Evolutionary conservation across 139 green algal genomes (phyloP).

Genomic region (Pedinophyceae sp.): DNA sequence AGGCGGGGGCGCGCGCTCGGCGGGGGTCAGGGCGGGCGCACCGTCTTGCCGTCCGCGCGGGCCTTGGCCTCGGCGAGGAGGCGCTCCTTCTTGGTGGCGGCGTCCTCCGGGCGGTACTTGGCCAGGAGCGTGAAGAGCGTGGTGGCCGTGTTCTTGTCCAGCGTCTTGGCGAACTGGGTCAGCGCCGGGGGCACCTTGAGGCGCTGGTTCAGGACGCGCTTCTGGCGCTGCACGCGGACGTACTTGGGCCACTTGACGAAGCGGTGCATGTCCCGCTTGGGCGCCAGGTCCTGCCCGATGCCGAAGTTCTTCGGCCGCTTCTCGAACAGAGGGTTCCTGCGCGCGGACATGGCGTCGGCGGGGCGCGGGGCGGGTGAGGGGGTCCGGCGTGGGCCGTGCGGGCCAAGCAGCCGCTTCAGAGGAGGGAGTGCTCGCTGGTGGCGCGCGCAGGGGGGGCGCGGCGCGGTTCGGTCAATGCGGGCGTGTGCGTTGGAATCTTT

Average conservation of each 20-base stretch:
- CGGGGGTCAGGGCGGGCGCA: neutral
- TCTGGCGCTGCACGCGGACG: conserved; percentile 93
- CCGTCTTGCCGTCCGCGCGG: conserved; percentile 29
- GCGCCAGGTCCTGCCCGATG: conserved; percentile 64
- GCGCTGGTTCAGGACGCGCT: conserved; percentile 82
- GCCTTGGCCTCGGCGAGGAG: conserved; percentile 65
- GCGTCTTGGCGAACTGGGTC: conserved; percentile 70
- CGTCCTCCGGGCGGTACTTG: conserved; percentile 97
- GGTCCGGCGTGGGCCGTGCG: no score
- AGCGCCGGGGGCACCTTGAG: conserved; percentile 75
- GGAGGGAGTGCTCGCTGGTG: no score
- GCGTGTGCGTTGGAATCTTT: no score
- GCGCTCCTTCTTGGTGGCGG: conserved; percentile 85
- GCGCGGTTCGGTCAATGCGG: no score
- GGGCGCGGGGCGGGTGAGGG: no score
- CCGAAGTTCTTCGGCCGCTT: conserved; percentile 82
- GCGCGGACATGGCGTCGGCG: no score
- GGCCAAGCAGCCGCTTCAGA: no score
- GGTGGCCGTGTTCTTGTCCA: conserved; percentile 84
- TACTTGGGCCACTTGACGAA: conserved; percentile 99
- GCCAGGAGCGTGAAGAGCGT: conserved; percentile 94
- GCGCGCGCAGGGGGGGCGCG: no score
- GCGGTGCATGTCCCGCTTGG: conserved; percentile 82
- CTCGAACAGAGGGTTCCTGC: conserved; percentile 96
- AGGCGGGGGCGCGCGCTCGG: no score